These are phyloP conservation scores for Paracamarosporium sp. DNA, from an alignment of 2,329 filamentous ascomycete genomes.

Conservation along the genomic window DNA sequence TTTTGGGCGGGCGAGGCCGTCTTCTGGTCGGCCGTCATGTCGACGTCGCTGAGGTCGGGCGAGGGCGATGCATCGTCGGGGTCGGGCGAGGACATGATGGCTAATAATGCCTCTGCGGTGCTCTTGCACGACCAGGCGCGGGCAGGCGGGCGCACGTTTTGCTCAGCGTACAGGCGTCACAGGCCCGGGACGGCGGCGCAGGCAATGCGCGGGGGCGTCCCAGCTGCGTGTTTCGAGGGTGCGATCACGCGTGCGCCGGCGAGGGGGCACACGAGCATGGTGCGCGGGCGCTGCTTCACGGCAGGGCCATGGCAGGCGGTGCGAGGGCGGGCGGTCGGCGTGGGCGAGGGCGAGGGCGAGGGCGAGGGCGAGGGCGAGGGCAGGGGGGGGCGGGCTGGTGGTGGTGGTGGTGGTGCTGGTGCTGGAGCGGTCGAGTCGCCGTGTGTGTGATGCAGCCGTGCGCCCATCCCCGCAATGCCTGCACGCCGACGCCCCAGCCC, in stretches of 20 bases:
- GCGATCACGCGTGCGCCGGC: conserved; percentile 51
- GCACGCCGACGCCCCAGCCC: too few relatives aligned
- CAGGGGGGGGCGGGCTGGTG: background rate
- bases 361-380: background rate
- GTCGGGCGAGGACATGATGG: conserved; percentile 54
- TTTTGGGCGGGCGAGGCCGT: conserved; percentile 39
- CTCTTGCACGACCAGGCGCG: conserved; percentile 28
- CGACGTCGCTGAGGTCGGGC: conserved; percentile 52
- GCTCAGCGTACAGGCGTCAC: conserved; percentile 47
- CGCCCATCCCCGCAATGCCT: conserved; percentile 38
- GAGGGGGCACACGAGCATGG: too few relatives aligned
- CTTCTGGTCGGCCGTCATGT: conserved; percentile 54
- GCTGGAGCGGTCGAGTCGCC: conserved; percentile 15
- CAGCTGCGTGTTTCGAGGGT: conserved; percentile 49
- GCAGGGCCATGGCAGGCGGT: conserved; percentile 7
- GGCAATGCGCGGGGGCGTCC: conserved; percentile 47
- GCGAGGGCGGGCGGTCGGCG: too few relatives aligned
- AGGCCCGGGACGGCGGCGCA: conserved; percentile 44
- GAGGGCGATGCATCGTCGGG: conserved; percentile 56
- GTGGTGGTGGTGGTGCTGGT: conserved; percentile 19
- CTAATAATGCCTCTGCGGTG: conserved; percentile 47
- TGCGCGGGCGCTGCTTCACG: conserved; percentile 36
- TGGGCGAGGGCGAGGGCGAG: background rate
- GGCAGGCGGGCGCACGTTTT: conserved; percentile 50
- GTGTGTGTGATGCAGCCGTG: conserved; percentile 21